Evolutionary conservation across 2,329 filamentous ascomycete genomes (phyloP), one percentile per base, ranked within the genome.

Genomic region (Pestalotiopsis fici): DNA sequence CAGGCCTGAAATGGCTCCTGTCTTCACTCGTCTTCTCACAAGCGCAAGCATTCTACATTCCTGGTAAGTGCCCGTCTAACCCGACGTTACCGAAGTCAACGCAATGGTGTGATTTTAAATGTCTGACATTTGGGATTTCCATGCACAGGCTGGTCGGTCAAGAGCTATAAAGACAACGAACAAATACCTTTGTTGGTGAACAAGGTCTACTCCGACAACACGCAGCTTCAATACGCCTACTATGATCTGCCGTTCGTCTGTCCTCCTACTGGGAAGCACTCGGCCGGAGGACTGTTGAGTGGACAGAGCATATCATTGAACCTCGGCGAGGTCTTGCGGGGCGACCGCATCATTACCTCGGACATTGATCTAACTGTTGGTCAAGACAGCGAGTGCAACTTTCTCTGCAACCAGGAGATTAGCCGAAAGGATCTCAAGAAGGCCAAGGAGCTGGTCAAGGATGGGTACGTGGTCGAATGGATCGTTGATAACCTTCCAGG

Each of bases 401-500:
- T 90, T 72, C 86, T 97, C 12, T 96, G 94, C 81, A 91, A 86
- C 47, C 86, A 86, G 63, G 85, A 91, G 65, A 83, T 96, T 18
- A 87, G 87, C 69, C 85, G 88, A 50, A 83, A 84, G 59, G 91
- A 90, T 59, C 79, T 97, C 67, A 85, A 87, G 72, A 87, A 89
- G 76, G 91, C 92, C 4, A 88, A 87, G 72, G 85, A 94, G 69
- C 81, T 97, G 74, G 90, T 97, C 50, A 87, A 87, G 69, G 88
- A 94, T 65, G 93, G 92, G 43, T 97, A 96, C 78, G 90, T 96
- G n/a, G 90, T 91, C 2, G 94, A 97, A 79, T 97, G 94, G 94
- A 97, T 97, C 72, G 92, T 96, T 70, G 94, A 97, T 79, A 97
- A 97, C 74, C 85, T 97, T 11, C 94, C 94, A 1, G 94, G 94